A percentile compares a stretch with the other conserved stretches of the same genome.
phyloP scores from a whole-genome alignment of 2,329 filamentous ascomycete species.

The Alternaria sp. region DNA sequence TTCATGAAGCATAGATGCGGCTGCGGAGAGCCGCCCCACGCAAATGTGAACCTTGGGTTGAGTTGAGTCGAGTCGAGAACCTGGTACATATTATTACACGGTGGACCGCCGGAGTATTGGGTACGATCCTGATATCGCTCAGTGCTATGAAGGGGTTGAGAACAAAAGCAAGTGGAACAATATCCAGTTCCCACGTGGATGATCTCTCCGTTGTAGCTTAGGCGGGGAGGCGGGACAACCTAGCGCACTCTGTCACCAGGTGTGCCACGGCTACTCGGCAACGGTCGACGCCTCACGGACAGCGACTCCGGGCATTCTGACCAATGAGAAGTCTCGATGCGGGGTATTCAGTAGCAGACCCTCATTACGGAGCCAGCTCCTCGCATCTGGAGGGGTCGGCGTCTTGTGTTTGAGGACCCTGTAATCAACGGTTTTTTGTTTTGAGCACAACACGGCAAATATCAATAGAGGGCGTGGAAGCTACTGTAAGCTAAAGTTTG shows the following conservation, averaged over 20 bases:
- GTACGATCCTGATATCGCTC: neutral
- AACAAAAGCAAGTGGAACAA: neutral
- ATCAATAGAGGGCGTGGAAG: conserved; percentile 7
- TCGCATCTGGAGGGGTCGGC: neutral
- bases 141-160: neutral
- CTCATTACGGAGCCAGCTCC: conserved; percentile 4
- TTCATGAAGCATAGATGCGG: conserved; percentile 1
- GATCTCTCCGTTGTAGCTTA: conserved; percentile 10
- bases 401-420: neutral
- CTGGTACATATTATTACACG: neutral
- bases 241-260: conserved; percentile 2
- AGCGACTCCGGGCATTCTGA: neutral
- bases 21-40: conserved; percentile 7
- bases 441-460: conserved; percentile 5
- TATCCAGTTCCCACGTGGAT: conserved; percentile 15
- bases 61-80: neutral
- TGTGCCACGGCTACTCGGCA: conserved; percentile 3
- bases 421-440: neutral
- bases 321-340: neutral
- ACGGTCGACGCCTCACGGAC: conserved; percentile 11
- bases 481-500: neutral
- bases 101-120: neutral
- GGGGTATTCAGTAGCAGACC: neutral
- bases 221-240: conserved; percentile 16
- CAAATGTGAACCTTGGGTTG: neutral